These are phyloP conservation scores for Huntiella omanensis DNA, from an alignment of 2,329 filamentous ascomycete genomes.

Conservation along the genomic window DNA sequence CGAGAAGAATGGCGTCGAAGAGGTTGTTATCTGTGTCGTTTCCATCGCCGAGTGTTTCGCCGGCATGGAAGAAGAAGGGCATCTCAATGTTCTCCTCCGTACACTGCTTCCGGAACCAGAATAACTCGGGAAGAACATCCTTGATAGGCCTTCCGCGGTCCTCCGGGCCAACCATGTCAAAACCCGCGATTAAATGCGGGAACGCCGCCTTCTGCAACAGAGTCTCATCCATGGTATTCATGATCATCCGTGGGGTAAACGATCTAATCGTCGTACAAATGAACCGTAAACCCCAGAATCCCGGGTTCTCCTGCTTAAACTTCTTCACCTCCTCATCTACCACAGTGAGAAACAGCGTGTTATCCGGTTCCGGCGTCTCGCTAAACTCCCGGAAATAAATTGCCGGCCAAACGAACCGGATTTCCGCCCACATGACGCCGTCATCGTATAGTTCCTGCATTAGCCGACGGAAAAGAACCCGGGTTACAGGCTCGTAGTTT, in stretches of 20 bases:
- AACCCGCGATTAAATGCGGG: constrained; percentile 66
- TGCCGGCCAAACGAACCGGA: constrained; percentile 55
- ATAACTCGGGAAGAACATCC: constrained; percentile 65
- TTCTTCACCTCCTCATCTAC: constrained; percentile 59
- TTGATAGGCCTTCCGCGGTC: constrained; percentile 56
- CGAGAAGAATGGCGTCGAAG: constrained; percentile 74
- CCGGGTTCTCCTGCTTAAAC: constrained; percentile 51
- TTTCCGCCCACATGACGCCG: constrained; percentile 68
- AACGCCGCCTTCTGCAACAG: constrained; percentile 63
- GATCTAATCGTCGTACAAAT: constrained; percentile 67
- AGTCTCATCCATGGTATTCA: constrained; percentile 73
- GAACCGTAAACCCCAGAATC: constrained; percentile 68
- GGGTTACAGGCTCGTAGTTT: constrained; percentile 80
- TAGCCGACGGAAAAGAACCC: constrained; percentile 52
- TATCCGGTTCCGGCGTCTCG: constrained; percentile 48
- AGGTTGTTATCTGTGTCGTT: constrained; percentile 61
- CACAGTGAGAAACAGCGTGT: constrained; percentile 49
- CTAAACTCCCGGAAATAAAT: constrained; percentile 47
- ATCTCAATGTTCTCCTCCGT: constrained; percentile 59
- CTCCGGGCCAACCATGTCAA: constrained; percentile 80
- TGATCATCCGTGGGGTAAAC: constrained; percentile 43
- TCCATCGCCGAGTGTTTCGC: constrained; percentile 63
- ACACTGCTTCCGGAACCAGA: constrained; percentile 86
- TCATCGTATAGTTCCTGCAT: constrained; percentile 57
- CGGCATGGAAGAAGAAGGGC: constrained; percentile 91